Evolutionary conservation across 177 flowering plant genomes (phyloP).

Genomic region (Vitis hybrid): DNA sequence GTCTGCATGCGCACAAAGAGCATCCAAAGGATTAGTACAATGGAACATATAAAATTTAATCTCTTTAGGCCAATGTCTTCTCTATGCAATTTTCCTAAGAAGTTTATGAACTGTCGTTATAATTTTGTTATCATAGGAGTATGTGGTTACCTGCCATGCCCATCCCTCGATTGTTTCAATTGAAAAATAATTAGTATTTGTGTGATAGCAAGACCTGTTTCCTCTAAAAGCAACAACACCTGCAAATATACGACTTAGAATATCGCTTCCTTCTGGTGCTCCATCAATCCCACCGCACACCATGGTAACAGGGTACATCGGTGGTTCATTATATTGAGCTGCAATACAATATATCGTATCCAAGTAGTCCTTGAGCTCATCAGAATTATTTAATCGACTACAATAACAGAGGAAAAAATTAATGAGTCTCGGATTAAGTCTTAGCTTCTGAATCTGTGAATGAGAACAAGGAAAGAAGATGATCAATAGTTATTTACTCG

Average conservation of each 20-base stretch:
- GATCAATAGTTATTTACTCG: constrained; percentile 22
- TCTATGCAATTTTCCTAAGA: no score
- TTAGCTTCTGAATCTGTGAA: not conserved
- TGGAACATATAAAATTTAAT: no score
- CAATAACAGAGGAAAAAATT: no score
- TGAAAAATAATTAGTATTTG: not conserved
- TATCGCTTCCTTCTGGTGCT: constrained; percentile 17
- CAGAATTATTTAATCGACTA: not conserved
- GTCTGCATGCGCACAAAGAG: not conserved
- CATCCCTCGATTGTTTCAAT: not conserved
- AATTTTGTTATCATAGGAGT: no score
- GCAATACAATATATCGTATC: not conserved
- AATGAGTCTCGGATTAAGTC: no score
- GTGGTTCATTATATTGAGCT: constrained; percentile 24
- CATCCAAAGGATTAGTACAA: no score
- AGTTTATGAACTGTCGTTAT: no score
- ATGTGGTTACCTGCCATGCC: constrained; percentile 14
- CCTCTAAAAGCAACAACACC: constrained; percentile 14
- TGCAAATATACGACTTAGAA: constrained; percentile 22
- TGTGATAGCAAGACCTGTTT: not conserved
- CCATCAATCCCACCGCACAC: constrained; percentile 3
- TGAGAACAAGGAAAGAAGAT: not conserved
- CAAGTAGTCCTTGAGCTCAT: constrained; percentile 16
- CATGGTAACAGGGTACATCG: not conserved
- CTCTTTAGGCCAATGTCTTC: no score